Evolutionary conservation across 805 yeast genomes (phyloP).

Genomic region (Phaffomyces opuntiae): DNA sequence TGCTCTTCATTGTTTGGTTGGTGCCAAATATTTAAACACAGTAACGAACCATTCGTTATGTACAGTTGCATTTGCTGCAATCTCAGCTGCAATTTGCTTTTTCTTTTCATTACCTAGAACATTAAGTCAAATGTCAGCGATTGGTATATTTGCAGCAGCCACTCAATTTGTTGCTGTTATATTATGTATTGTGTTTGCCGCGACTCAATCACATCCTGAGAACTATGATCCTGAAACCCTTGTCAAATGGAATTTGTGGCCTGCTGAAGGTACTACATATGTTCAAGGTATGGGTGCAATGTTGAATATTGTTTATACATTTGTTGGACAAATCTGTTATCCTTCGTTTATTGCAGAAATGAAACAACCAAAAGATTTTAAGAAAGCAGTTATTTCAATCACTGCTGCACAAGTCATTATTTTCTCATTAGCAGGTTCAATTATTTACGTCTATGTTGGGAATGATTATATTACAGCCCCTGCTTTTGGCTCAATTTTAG

Average conservation of each 20-base stretch:
- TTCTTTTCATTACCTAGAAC: constrained; percentile 51
- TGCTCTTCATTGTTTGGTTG: constrained; percentile 53
- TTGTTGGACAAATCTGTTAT: constrained; percentile 58
- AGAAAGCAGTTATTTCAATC: constrained; percentile 47
- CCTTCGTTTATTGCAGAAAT: constrained; percentile 57
- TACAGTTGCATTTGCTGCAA: constrained; percentile 45
- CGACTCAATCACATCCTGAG: constrained; percentile 42
- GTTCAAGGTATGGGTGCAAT: constrained; percentile 49
- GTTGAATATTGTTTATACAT: constrained; percentile 53
- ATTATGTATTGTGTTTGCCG: constrained; percentile 47
- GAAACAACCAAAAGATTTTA: constrained; percentile 50
- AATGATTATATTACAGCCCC: constrained; percentile 48
- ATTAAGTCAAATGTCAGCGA: constrained; percentile 41
- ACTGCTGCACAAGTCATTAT: constrained; percentile 42
- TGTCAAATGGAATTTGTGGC: constrained; percentile 41
- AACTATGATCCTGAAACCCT: constrained; percentile 32
- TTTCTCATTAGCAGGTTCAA: constrained; percentile 49
- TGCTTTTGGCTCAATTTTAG: constrained; percentile 46
- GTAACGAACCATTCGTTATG: constrained; percentile 42
- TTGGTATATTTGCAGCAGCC: constrained; percentile 46
- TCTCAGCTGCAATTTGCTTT: constrained; percentile 42
- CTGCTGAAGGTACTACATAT: constrained; percentile 44
- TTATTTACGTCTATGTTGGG: constrained; percentile 54
- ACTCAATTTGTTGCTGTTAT: constrained; percentile 54
- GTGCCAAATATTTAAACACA: constrained; percentile 54